Percentiles rank a stretch among this genome's conserved stretches.
Evolutionary conservation across 352 stramenopile species (phyloP).

Genomic region (Phytophthora megakarya): DNA sequence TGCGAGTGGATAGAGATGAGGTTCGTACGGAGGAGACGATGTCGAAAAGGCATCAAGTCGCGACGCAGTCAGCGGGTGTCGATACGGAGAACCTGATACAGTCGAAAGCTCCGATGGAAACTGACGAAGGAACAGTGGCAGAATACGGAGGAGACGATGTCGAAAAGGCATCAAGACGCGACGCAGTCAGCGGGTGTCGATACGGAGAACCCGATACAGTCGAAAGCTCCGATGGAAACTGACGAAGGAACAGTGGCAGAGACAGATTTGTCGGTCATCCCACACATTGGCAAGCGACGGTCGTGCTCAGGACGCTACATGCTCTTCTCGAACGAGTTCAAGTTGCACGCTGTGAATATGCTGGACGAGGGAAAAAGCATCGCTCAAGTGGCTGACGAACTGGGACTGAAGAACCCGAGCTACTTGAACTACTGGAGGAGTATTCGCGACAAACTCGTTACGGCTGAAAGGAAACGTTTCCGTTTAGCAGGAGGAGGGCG

Average conservation of each 20-base stretch:
- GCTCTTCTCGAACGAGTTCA: slow-evolving; percentile 82
- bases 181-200: slow-evolving; percentile 6
- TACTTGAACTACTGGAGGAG: slow-evolving; percentile 79
- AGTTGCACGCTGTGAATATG: slow-evolving; percentile 70
- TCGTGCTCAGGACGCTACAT: slow-evolving; percentile 60
- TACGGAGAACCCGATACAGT: slow-evolving; percentile 4
- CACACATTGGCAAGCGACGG: slow-evolving; percentile 49
- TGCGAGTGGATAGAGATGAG: background rate
- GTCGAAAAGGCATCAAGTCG: slow-evolving; percentile 5
- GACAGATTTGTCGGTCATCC: slow-evolving; percentile 12
- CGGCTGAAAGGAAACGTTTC: slow-evolving; percentile 76
- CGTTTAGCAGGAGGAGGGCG: slow-evolving; percentile 67
- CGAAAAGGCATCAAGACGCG: slow-evolving; percentile 7
- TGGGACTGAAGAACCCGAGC: slow-evolving; percentile 73
- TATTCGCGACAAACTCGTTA: slow-evolving; percentile 75
- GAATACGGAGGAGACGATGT: slow-evolving; percentile 7
- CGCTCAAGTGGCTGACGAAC: slow-evolving; percentile 60
- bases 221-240: slow-evolving; percentile 1
- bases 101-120: background rate
- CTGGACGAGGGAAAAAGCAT: slow-evolving; percentile 73
- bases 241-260: background rate
- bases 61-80: slow-evolving; percentile 4
- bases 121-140: background rate
- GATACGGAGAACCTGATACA: slow-evolving; percentile 7
- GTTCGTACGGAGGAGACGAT: background rate